A percentile compares a stretch with the other conserved stretches of the same genome.
Evolutionary conservation across 129 eudicot species (phyloP).

Genomic region (Escallonia rubra): DNA sequence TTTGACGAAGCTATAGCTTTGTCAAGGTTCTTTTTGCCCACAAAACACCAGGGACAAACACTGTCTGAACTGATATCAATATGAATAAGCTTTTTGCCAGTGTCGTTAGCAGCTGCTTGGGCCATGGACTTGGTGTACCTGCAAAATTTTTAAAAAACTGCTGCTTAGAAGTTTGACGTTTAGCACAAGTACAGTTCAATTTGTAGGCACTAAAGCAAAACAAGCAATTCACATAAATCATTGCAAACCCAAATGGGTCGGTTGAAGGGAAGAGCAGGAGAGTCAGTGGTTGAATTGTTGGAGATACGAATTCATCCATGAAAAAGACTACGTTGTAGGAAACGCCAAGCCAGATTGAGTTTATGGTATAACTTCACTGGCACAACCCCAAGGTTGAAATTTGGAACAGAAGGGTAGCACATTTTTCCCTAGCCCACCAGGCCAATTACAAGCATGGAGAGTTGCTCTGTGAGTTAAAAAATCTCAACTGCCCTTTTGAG

Average conservation of each 20-base stretch:
- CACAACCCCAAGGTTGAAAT: no score
- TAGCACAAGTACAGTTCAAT: not conserved
- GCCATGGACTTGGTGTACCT: conserved; percentile 43
- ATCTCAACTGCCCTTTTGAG: no score
- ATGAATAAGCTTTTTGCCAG: conserved; percentile 59
- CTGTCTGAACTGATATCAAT: conserved; percentile 77
- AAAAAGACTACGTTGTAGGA: no score
- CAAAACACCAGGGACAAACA: conserved; percentile 96
- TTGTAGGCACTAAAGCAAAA: not conserved
- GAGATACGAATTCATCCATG: not conserved
- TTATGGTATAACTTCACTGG: no score
- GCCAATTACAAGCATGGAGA: no score
- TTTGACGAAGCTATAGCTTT: conserved; percentile 66
- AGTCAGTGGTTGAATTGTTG: no score
- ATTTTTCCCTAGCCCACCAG: no score
- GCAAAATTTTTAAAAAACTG: conserved; percentile 20
- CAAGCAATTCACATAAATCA: not conserved
- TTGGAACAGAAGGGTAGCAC: no score
- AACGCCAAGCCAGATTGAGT: no score
- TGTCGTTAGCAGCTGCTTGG: conserved; percentile 29
- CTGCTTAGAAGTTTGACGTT: not conserved
- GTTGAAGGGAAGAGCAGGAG: no score
- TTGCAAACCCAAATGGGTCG: no score
- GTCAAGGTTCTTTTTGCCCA: conserved; percentile 91
- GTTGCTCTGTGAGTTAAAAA: no score